Base-by-base conservation (phyloP, 495 filamentous ascomycete genomes). In the Bombardia bombarda region DNA sequence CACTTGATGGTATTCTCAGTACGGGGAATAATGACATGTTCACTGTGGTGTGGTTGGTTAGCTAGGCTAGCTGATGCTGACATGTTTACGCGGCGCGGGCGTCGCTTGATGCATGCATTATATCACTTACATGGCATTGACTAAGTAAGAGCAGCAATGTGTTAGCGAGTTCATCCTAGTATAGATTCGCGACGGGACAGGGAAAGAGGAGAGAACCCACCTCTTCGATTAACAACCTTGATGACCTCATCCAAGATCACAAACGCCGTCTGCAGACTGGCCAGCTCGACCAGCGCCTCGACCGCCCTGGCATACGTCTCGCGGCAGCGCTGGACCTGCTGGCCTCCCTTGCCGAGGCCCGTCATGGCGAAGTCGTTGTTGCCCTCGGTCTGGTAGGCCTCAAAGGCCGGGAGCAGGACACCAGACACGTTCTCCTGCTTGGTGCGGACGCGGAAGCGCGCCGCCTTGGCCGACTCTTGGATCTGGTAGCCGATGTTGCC, bases 1-100 rank as follows among this genome's bases (percentile, higher is more conserved):
- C 83, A 95, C 68, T 89, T 96, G 72, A 99, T 99, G 38, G 92
- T 99, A 52, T 97, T 99, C 60, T 97, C 90, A 16, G 92, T 99
- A 35, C 92, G 76, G 21, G 92, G 92, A 50, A 99, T 97, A 53
- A 99, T 97, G 43, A 99, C 93, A 66, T 98, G 88, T 66, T 93
- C 90, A 63, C 74, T 38, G 31, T 19, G n/a, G 7, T 33, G 10
- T 13, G 9, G 38, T 38, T 41, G 45, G 24, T 17, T n/a, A 35
- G 24, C 12, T 9, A 3, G 20, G 13, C 2, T 28, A 28, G 26
- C 26, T 25, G 4, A 13, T 22, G 2, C 18, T 20, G 9, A 12
- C 22, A 30, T 20, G 8, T 32, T 23, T 14, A 7, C 16, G n/a
- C 14, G 16, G 32, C 6, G 32, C 17, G 1, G 12, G n/a, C n/a